phyloP scores from a whole-genome alignment of 495 filamentous ascomycete species.

The Aspergillus coremiiformis region DNA sequence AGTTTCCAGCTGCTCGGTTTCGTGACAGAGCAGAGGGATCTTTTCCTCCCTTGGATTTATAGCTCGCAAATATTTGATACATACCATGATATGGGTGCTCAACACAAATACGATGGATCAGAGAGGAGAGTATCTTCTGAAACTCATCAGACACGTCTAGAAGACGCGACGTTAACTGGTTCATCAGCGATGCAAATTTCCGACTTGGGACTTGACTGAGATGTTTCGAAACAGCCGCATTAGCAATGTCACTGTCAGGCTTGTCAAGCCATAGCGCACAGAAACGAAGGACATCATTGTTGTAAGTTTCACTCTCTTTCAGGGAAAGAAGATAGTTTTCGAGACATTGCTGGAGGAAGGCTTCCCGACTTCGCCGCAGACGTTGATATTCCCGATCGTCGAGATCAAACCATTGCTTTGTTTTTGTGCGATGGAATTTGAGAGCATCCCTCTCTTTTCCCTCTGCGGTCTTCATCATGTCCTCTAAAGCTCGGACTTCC shows the following conservation, averaged over 20 bases:
- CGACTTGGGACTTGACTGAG: conserved; percentile 69
- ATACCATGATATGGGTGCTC: conserved; percentile 96
- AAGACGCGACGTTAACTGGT: conserved; percentile 86
- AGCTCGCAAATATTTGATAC: conserved; percentile 86
- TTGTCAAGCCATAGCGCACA: conserved; percentile 90
- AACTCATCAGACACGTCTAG: conserved; percentile 62
- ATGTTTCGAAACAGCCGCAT: conserved; percentile 63
- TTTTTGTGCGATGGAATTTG: conserved; percentile 46
- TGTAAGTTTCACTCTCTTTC: conserved; percentile 73
- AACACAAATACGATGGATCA: conserved; percentile 73
- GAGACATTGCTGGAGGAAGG: conserved; percentile 78
- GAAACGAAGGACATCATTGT: conserved; percentile 89
- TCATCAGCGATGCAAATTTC: conserved; percentile 92
- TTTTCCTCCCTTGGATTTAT: conserved; percentile 55
- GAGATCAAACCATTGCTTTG: conserved; percentile 82
- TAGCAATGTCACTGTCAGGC: conserved; percentile 61
- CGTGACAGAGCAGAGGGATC: conserved; percentile 69
- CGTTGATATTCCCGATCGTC: conserved; percentile 82
- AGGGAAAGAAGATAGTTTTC: conserved; percentile 89
- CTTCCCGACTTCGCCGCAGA: conserved; percentile 62
- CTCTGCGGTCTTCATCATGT: conserved; percentile 43
- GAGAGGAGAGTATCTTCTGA: conserved; percentile 59
- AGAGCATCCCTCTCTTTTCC: conserved; percentile 45
- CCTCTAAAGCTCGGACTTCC: conserved; percentile 62
- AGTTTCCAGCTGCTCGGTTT: conserved; percentile 57